Evolutionary conservation across 1,284 basidiomycete genomes (phyloP), one percentile per base, ranked within the genome.

Genomic region (Cutaneotrichosporon sp.): DNA sequence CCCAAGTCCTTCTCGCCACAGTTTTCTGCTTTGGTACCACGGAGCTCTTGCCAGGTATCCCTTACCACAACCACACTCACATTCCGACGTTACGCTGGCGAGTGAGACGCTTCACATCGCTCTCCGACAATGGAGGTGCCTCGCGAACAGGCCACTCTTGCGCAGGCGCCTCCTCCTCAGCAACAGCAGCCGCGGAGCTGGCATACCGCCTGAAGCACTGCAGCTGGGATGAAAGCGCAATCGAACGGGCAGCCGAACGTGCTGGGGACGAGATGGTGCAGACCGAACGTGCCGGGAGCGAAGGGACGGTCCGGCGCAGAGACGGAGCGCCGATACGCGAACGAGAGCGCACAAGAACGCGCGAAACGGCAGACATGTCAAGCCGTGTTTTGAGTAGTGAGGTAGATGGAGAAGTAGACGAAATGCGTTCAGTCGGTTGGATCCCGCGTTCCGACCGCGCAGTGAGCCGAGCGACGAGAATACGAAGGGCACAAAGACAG

Each of bases 81-180:
- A 76, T 75, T 62, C 75, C 75, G 33, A 77, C 68, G 61, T 77
- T 77, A 34, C 75, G 56, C 62, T 76, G 75, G 31, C 74, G 55
- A 24, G 51, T 61, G 49, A 75, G 59, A 31, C 71, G 62, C 55
- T 59, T 59, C 26, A 49, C 32, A 55, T 77, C 75, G 20, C 43
- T 54, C 9, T 65, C 64, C 14, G 55, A 64, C 56, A 76, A 54
- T 9, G 51, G 59, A 11, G 74, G 74, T 46, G 75, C 59, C 10
- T 68, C 61, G 46, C 66, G 60, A 54, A 65, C 68, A 1, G 72
- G 72, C 69, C 70, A 73, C 20, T 52, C 49, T 33, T 55, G 37
- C 19, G 39, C 49, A 8, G 41, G 53, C 50, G 60, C 62, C 42
- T 55, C 63, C 7, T 59, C 67, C 46, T 54, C 54, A 16, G 49